Evolutionary conservation across 1,139 yeast species (phyloP).

Genomic region (Sugiyamaella grinbergsii): DNA sequence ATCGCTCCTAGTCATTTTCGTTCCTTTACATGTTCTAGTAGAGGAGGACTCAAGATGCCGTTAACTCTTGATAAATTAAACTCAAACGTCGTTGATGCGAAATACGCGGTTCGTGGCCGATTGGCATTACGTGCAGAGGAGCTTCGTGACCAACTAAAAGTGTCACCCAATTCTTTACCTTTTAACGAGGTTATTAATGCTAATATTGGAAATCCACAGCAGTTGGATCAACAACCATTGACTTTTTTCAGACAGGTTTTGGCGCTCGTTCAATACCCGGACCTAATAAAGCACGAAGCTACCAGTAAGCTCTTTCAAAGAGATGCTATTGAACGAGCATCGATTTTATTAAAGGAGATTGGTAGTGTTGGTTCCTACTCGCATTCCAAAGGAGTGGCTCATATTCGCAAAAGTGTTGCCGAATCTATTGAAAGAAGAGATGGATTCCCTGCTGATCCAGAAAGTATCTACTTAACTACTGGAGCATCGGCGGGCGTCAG

Average conservation of each 20-base stretch:
- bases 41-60: slow-evolving; percentile 28
- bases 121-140: slow-evolving; percentile 95
- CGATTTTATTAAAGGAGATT: slow-evolving; percentile 56
- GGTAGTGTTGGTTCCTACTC: slow-evolving; percentile 95
- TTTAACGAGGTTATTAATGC: slow-evolving; percentile 79
- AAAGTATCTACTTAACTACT: slow-evolving; percentile 77
- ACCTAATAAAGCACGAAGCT: slow-evolving; percentile 50
- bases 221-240: slow-evolving; percentile 87
- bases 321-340: slow-evolving; percentile 78
- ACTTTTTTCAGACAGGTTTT: slow-evolving; percentile 94
- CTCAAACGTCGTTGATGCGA: slow-evolving; percentile 74
- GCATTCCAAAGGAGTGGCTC: slow-evolving; percentile 81
- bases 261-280: slow-evolving; percentile 83
- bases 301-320: slow-evolving; percentile 51
- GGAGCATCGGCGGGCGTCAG: slow-evolving; percentile 95
- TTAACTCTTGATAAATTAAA: slow-evolving; percentile 58
- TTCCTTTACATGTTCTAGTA: slow-evolving; percentile 12
- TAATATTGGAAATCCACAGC: slow-evolving; percentile 97
- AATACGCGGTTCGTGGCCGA: slow-evolving; percentile 93
- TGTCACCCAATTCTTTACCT: slow-evolving; percentile 65
- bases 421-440: slow-evolving; percentile 74
- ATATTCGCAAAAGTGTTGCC: slow-evolving; percentile 76
- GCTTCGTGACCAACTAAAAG: slow-evolving; percentile 56
- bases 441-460: slow-evolving; percentile 62
- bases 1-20: slow-evolving; percentile 1